phyloP scores from a whole-genome alignment of 2,329 filamentous ascomycete species.

The Ophiosphaerella korrae region DNA sequence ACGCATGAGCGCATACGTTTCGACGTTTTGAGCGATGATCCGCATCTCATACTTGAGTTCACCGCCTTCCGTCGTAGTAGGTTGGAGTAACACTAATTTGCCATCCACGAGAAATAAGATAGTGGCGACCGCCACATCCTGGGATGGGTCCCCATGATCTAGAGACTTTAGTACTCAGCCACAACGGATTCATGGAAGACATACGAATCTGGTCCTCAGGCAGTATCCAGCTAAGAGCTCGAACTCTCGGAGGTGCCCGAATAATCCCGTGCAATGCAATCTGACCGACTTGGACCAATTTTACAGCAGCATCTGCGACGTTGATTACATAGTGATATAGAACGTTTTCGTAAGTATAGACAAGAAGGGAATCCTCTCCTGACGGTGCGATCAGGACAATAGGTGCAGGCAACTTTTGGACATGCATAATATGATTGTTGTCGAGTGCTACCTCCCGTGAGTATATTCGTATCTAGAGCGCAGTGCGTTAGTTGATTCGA shows the following conservation, averaged over 20 bases:
- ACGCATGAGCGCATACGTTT: conserved; percentile 91
- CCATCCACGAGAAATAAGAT: conserved; percentile 97
- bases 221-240: conserved; percentile 93
- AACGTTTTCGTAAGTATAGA: conserved; percentile 96
- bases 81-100: conserved; percentile 89
- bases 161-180: conserved; percentile 19
- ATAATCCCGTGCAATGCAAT: conserved; percentile 98
- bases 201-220: conserved; percentile 83
- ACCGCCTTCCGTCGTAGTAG: conserved; percentile 78
- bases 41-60: conserved; percentile 98
- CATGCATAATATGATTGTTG: conserved; percentile 72
- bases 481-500: conserved; percentile 6
- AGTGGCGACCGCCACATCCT: conserved; percentile 91
- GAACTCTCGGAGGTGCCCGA: conserved; percentile 86
- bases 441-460: conserved; percentile 84
- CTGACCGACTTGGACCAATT: conserved; percentile 90
- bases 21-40: conserved; percentile 91
- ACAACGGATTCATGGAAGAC: conserved; percentile 25
- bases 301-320: conserved; percentile 71
- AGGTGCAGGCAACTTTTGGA: conserved; percentile 78
- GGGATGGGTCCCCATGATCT: conserved; percentile 88
- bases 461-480: conserved; percentile 75
- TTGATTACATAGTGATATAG: conserved; percentile 92
- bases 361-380: conserved; percentile 90
- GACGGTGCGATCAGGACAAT: conserved; percentile 89